Base-by-base conservation (phyloP, 1,139 yeast genomes). In the Geotrichum restrictum region DNA sequence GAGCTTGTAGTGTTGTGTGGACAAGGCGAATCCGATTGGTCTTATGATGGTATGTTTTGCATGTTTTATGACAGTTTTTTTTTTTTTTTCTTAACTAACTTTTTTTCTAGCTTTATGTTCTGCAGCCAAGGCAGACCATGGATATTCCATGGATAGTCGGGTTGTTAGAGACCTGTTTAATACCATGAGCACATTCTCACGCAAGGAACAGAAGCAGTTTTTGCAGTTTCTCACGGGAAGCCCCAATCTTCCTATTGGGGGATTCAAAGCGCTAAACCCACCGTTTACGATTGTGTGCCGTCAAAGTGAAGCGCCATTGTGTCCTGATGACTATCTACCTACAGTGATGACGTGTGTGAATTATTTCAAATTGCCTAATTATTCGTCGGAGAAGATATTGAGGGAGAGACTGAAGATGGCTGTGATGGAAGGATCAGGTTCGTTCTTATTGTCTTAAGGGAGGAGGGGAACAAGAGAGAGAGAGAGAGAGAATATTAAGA, bases 341-440 rank as follows among this genome's bases (percentile, higher is more conserved):
- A 88, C 96, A 70, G 98, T 93, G 2, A 93, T 93, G 98, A 93
- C 98, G 0, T 93, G 98, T 73, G 98, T 95, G 4, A 93, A 93
- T 67, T 93, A 93, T 65, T 76, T 93, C 59, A 93, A 93, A 68
- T 72, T 93, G 29, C 98, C 98, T 1, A 80, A 85, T 57, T 93
- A 93, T 65, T 78, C 88, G 1, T 73, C 79, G 29, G 76, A 75
- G 57, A 81, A 74, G 31, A 69, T 87, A 1, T 77, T 93, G 82
- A 73, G 69, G 54, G 65, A 74, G 39, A 75, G 84, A 54, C 69
- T 93, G 11, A 56, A 71, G 22, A 85, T 81, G 56, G 97, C 98
- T 0, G 80, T 89, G 62, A 74, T 74, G 22, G 98, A 91, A 62
- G 98, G 98, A 29, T 85, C 93, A 1, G 94, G 89, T 21, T 88